Conservation (phyloP, 2,329 filamentous ascomycete genomes). For the Clathrospora elynae region DNA sequence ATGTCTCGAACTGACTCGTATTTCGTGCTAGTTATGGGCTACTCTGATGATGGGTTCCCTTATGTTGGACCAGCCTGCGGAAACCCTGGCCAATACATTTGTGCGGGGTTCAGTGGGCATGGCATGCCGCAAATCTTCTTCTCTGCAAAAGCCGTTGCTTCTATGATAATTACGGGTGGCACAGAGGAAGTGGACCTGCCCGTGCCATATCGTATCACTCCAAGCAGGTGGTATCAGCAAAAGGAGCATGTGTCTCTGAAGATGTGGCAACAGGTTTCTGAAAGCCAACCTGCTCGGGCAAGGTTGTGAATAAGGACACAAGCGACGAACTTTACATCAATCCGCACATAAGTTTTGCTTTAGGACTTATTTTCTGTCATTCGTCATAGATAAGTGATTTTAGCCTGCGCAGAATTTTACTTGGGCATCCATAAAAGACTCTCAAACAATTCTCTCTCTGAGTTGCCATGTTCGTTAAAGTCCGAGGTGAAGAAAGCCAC, state of each 20-base stretch:
- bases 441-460: slow-evolving; percentile 15
- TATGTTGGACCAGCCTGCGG: slow-evolving; percentile 16
- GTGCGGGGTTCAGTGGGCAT: slow-evolving; percentile 27
- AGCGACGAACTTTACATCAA: background rate
- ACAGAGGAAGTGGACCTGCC: slow-evolving; percentile 11
- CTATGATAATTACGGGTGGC: slow-evolving; percentile 14
- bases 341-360: background rate
- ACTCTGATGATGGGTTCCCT: slow-evolving; percentile 20
- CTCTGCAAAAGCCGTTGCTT: slow-evolving; percentile 48
- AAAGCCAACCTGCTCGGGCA: slow-evolving; percentile 1
- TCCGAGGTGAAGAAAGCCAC: slow-evolving; percentile 15
- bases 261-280: slow-evolving; percentile 6
- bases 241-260: slow-evolving; percentile 11
- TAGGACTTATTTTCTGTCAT: no score
- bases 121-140: slow-evolving; percentile 35
- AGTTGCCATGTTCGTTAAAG: slow-evolving; percentile 7
- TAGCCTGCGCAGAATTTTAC: background rate
- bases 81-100: slow-evolving; percentile 18
- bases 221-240: slow-evolving; percentile 10
- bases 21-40: slow-evolving; percentile 15
- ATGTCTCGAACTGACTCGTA: background rate
- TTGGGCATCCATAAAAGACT: slow-evolving; percentile 9
- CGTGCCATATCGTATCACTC: slow-evolving; percentile 11
- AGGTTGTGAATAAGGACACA: background rate
- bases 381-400: background rate